phyloP scores from a whole-genome alignment of 2,329 filamentous ascomycete species.

The Metarhizium brunneum region DNA sequence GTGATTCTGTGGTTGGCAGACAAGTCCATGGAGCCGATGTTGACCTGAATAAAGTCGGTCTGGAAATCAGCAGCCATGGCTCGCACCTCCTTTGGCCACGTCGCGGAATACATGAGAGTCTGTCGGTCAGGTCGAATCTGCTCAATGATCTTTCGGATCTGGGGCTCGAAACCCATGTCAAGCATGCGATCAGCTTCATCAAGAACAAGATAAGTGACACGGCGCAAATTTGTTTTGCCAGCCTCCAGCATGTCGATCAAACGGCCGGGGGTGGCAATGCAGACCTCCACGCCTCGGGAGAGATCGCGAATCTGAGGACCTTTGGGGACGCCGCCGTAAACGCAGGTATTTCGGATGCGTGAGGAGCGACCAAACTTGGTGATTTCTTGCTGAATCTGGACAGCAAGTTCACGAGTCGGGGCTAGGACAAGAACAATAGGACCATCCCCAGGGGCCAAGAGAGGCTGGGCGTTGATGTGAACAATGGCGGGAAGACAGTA shows the following conservation, averaged over 20 bases:
- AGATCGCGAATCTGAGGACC: slow-evolving; percentile 95
- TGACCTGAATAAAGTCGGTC: slow-evolving; percentile 95
- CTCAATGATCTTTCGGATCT: slow-evolving; percentile 96
- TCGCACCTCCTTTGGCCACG: slow-evolving; percentile 97
- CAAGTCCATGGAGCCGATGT: slow-evolving; percentile 92
- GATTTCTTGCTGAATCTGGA: slow-evolving; percentile 97
- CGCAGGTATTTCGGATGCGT: slow-evolving; percentile 95
- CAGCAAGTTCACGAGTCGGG: slow-evolving; percentile 92
- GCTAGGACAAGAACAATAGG: slow-evolving; percentile 95
- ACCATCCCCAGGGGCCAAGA: slow-evolving; percentile 88
- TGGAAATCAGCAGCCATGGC: slow-evolving; percentile 86
- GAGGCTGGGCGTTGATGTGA: slow-evolving; percentile 98
- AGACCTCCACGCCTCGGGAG: slow-evolving; percentile 90
- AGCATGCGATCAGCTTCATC: slow-evolving; percentile 99
- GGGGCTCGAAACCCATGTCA: slow-evolving; percentile 99
- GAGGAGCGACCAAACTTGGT: slow-evolving; percentile 98
- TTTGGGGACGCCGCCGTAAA: slow-evolving; percentile 98
- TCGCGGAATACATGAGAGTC: slow-evolving; percentile 99
- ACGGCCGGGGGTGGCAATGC: slow-evolving; percentile 95
- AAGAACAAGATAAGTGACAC: slow-evolving; percentile 95
- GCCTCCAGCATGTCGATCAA: slow-evolving; percentile 98
- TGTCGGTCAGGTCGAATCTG: slow-evolving; percentile 98
- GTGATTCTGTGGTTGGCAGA: slow-evolving; percentile 97
- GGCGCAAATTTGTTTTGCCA: slow-evolving; percentile 94
- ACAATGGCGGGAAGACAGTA: slow-evolving; percentile 98